phyloP scores from a whole-genome alignment of 495 filamentous ascomycete species.

The Penicillium manginii region DNA sequence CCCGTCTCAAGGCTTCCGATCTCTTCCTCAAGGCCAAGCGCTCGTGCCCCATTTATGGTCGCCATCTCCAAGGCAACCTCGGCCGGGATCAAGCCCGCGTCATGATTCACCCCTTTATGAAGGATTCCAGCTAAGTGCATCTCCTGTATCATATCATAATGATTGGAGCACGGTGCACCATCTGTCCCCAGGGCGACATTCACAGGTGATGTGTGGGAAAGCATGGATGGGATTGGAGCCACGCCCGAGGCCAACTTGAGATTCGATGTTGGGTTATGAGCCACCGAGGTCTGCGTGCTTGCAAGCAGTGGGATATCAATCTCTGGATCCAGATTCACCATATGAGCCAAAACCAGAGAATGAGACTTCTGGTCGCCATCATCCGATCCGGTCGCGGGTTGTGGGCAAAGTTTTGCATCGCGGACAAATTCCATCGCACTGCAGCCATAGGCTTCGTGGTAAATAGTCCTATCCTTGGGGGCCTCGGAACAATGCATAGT shows the following conservation, averaged over 20 bases:
- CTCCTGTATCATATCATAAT: slow-evolving; percentile 45
- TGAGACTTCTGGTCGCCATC: neutral
- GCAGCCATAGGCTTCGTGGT: slow-evolving; percentile 20
- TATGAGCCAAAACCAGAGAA: slow-evolving; percentile 32
- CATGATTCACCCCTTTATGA: slow-evolving; percentile 41
- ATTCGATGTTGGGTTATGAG: slow-evolving; percentile 45
- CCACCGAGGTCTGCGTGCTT: slow-evolving; percentile 37
- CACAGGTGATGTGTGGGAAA: slow-evolving; percentile 22
- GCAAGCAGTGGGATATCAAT: slow-evolving; percentile 37
- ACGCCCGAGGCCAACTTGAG: slow-evolving; percentile 46
- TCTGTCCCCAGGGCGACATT: slow-evolving; percentile 45
- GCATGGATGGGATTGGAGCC: slow-evolving; percentile 37
- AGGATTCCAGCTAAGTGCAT: slow-evolving; percentile 45
- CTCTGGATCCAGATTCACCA: slow-evolving; percentile 39
- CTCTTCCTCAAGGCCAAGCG: slow-evolving; percentile 40
- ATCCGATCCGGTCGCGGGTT: neutral
- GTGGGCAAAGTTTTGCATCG: slow-evolving; percentile 20
- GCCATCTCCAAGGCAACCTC: slow-evolving; percentile 45
- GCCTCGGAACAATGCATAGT: slow-evolving; percentile 33
- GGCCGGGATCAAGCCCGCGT: slow-evolving; percentile 39
- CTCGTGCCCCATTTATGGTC: slow-evolving; percentile 43
- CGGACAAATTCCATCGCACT: slow-evolving; percentile 29
- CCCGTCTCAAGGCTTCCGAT: slow-evolving; percentile 46
- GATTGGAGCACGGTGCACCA: slow-evolving; percentile 46
- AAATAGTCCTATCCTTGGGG: slow-evolving; percentile 24